Evolutionary conservation across 805 yeast species (phyloP), one percentile per base, ranked within the genome.

Genomic region (Nakazawaea anatomiae): DNA sequence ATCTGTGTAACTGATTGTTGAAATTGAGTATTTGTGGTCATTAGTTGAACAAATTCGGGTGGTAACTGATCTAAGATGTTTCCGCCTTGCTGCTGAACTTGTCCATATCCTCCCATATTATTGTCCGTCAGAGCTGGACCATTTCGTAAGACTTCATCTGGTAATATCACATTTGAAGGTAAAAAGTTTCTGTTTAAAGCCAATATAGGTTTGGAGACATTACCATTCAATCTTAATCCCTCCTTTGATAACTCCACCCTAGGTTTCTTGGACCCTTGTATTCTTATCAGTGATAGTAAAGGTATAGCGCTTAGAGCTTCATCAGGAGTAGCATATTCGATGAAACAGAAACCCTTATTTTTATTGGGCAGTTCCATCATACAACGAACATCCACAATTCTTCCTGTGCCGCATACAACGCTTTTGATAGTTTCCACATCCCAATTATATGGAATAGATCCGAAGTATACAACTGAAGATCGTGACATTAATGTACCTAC

Each of bases 391-490:
- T 83, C 88, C 12, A 82, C 81, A 29, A 87, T 79, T 3, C 79
- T 77, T 1, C 94, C 94, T 8, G 87, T 74, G 1, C 91, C 91
- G 49, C 87, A 82, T 28, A 85, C 83, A 9, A 86, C 78, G 31
- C 82, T 78, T 48, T 81, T 77, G 36, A 86, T 70, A 12, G 75
- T 78, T 47, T 78, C 79, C 51, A 78, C 83, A 54, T 75, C 82
- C 94, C 94, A 87, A 54, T 82, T 83, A 56, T 76, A 76, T 0
- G 94, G 94, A 30, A 86, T 68, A 57, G 76, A 78, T 12, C 88
- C 89, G 11, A 83, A 57, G 57, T 79, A 83, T 25, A 83, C 62
- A 27, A 81, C 82, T 39, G 77, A 64, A 8, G 80, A 70, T 35
- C 27, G 14, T 25, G 43, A 10, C 31, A 40, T 18, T 18, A 18